These are phyloP conservation scores for Acanthamoeba culbertsoni DNA, from an alignment of 208 protist genomes.

Conservation along the genomic window DNA sequence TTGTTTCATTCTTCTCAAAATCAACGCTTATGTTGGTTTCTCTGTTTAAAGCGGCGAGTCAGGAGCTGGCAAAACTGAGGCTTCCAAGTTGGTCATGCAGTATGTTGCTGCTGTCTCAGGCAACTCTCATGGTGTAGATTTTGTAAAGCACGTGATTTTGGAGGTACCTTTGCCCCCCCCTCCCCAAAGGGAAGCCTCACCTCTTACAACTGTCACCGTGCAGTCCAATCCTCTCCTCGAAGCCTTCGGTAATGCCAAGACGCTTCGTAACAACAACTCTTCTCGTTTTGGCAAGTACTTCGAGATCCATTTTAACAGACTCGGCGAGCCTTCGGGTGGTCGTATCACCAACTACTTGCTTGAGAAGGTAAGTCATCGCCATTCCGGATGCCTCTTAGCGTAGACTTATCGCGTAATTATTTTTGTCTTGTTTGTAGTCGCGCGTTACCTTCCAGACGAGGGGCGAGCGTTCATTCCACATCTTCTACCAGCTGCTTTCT, in stretches of 20 bases:
- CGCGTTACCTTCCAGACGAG: constrained; percentile 53
- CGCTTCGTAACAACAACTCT: constrained; percentile 84
- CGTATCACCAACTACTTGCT: constrained; percentile 69
- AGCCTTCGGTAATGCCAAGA: constrained; percentile 73
- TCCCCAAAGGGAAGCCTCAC: not conserved
- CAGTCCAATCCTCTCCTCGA: constrained; percentile 63
- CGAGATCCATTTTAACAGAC: constrained; percentile 75
- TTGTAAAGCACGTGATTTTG: constrained; percentile 58
- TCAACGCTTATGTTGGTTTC: not conserved
- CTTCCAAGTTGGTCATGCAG: constrained; percentile 94
- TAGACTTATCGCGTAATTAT: too few species aligned
- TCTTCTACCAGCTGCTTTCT: constrained; percentile 93
- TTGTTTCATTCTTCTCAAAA: too few species aligned
- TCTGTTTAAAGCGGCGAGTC: constrained; percentile 86
- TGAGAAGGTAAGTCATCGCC: constrained; percentile 3
- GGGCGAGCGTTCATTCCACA: constrained; percentile 95
- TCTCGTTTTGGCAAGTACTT: constrained; percentile 82
- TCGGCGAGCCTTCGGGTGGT: constrained; percentile 59
- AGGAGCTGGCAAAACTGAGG: constrained; percentile 96
- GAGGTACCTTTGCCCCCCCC: not conserved
- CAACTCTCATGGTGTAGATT: constrained; percentile 34
- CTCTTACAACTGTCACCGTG: constrained; percentile 88
- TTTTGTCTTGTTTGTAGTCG: too few species aligned
- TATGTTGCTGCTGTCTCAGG: constrained; percentile 78
- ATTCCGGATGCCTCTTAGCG: not conserved